Conservation (phyloP, 2,329 filamentous ascomycete genomes). For the Lachnellula willkommii region DNA sequence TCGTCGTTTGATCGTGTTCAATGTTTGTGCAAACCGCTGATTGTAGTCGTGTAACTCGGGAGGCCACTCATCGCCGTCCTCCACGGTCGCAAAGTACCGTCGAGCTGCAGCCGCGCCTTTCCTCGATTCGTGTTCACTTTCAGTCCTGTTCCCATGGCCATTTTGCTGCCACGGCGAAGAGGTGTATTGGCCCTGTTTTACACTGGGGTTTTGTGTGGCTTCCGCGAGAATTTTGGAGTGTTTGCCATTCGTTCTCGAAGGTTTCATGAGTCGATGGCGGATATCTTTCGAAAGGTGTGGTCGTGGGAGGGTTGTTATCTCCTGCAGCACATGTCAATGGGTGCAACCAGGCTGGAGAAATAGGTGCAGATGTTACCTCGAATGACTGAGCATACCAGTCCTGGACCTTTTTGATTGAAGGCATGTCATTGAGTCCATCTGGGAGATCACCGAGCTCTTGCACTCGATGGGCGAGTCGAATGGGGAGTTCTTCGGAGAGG, state of each 20-base stretch:
- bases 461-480: conserved; percentile 91
- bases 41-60: conserved; percentile 94
- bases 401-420: conserved; percentile 87
- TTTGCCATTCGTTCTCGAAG: conserved; percentile 49
- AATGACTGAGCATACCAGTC: conserved; percentile 99
- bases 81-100: conserved; percentile 87
- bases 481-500: conserved; percentile 94
- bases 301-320: conserved; percentile 82
- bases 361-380: conserved; percentile 58
- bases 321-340: conserved; percentile 47
- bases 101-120: conserved; percentile 51
- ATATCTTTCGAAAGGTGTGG: conserved; percentile 72
- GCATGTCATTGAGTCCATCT: conserved; percentile 96
- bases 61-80: conserved; percentile 85
- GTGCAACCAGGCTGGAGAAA: conserved; percentile 2
- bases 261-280: conserved; percentile 70
- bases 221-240: conserved; percentile 67
- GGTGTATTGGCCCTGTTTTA: conserved; percentile 75
- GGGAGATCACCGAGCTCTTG: conserved; percentile 88
- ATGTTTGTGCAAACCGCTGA: conserved; percentile 76
- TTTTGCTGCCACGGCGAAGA: conserved; percentile 44
- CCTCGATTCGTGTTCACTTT: conserved; percentile 42
- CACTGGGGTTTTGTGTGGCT: conserved; percentile 83
- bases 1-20: conserved; percentile 90
- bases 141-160: conserved; percentile 42